A percentile compares a stretch with the other conserved stretches of the same genome.
Evolutionary conservation across 2,329 filamentous ascomycete genomes (phyloP).

Genomic region (Phialophora macrospora): DNA sequence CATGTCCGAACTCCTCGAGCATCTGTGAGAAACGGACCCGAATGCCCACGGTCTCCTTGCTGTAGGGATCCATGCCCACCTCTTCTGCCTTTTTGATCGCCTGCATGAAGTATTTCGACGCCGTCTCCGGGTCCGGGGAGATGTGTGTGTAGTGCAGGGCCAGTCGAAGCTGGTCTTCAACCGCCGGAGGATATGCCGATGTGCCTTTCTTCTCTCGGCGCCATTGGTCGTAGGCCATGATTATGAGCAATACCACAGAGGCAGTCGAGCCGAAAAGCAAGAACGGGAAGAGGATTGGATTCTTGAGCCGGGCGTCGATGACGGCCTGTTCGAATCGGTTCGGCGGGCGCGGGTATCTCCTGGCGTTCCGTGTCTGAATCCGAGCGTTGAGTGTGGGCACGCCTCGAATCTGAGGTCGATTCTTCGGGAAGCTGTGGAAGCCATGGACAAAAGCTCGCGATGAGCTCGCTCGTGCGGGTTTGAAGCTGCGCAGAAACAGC

Average conservation of each 20-base stretch:
- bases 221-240: conserved; percentile 52
- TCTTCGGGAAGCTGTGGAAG: conserved; percentile 10
- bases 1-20: conserved; percentile 76
- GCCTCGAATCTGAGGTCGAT: conserved; percentile 4
- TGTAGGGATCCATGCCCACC: conserved; percentile 81
- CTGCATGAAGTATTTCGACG: conserved; percentile 80
- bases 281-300: conserved; percentile 50
- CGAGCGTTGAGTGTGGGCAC: conserved; percentile 15
- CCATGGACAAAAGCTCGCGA: conserved; percentile 22
- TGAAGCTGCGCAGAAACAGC: conserved; percentile 12
- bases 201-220: conserved; percentile 50
- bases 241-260: conserved; percentile 45
- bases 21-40: conserved; percentile 80
- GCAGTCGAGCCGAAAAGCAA: conserved; percentile 49
- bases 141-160: conserved; percentile 87
- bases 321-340: conserved; percentile 33
- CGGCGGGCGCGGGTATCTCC: conserved; percentile 28
- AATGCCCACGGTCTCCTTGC: conserved; percentile 87
- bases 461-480: conserved; percentile 21
- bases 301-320: conserved; percentile 35
- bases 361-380: conserved; percentile 24
- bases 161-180: conserved; percentile 69
- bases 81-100: conserved; percentile 76
- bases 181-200: conserved; percentile 51
- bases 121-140: conserved; percentile 72